Evolutionary conservation across 495 filamentous ascomycete species (phyloP).

Genomic region (Hypoxylon lienhwacheense): DNA sequence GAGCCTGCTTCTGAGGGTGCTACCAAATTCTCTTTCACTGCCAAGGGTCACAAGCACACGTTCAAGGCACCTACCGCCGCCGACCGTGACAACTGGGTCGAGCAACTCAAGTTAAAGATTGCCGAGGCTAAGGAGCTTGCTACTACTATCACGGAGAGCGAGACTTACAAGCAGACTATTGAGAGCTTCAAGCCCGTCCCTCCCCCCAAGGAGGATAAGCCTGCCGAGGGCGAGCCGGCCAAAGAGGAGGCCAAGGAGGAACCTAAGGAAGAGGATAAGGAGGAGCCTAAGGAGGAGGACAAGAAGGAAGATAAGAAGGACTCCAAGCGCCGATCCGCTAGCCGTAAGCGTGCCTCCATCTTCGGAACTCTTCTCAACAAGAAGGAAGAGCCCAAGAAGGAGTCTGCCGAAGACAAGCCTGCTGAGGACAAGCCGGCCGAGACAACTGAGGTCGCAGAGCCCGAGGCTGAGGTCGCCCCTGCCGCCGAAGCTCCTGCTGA

Average conservation of each 20-base stretch:
- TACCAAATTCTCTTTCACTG: constrained; percentile 80
- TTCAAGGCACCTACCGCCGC: constrained; percentile 73
- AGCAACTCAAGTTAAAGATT: constrained; percentile 72
- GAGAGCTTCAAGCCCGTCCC: constrained; percentile 68
- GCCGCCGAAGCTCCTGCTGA: constrained; percentile 38
- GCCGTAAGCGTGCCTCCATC: constrained; percentile 82
- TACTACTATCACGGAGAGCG: constrained; percentile 66
- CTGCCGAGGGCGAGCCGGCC: constrained; percentile 45
- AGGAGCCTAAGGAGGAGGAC: constrained; percentile 46
- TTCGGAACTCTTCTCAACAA: constrained; percentile 76
- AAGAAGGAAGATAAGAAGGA: constrained; percentile 55
- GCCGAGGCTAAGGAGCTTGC: constrained; percentile 75
- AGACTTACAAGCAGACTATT: constrained; percentile 76
- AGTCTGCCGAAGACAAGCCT: constrained; percentile 52
- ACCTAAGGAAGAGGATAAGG: constrained; percentile 45
- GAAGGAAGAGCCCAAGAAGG: constrained; percentile 70
- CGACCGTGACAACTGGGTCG: constrained; percentile 92
- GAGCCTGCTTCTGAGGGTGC: constrained; percentile 73
- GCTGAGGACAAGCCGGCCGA: constrained; percentile 44
- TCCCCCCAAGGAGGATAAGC: constrained; percentile 52
- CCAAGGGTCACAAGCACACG: constrained; percentile 82
- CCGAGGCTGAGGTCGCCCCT: constrained; percentile 30
- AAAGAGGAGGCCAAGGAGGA: constrained; percentile 60
- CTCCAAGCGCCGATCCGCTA: constrained; percentile 71
- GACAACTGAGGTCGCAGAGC: constrained; percentile 34